phyloP scores from a whole-genome alignment of 1,284 basidiomycete species.

The Coniferiporia sulphurascens region DNA sequence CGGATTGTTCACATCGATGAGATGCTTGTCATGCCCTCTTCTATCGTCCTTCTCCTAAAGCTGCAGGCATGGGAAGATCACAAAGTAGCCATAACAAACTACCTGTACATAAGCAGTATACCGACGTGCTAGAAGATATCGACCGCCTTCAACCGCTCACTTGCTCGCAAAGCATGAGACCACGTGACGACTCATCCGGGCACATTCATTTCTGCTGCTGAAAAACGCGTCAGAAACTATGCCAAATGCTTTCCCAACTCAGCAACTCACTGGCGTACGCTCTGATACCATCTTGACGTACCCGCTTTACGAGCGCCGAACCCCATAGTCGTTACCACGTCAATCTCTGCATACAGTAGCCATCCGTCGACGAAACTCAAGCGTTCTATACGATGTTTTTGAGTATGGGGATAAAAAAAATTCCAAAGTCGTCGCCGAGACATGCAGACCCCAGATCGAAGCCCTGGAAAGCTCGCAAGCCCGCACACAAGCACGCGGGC shows the following conservation, averaged over 20 bases:
- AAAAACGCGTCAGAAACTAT: constrained; percentile 22
- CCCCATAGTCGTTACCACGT: no score
- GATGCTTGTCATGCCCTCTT: constrained; percentile 41
- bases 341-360: no score
- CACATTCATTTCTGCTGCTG: constrained; percentile 25
- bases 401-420: no score
- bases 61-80: constrained; percentile 49
- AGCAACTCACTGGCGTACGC: constrained; percentile 22
- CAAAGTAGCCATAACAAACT: constrained; percentile 26
- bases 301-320: not conserved
- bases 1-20: constrained; percentile 25
- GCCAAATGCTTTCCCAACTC: constrained; percentile 24
- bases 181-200: constrained; percentile 23
- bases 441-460: no score
- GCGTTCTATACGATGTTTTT: no score
- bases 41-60: constrained; percentile 43
- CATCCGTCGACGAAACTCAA: no score
- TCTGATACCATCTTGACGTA: constrained; percentile 23
- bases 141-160: constrained; percentile 26
- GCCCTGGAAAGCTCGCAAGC: no score
- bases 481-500: no score
- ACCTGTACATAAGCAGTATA: constrained; percentile 36
- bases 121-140: constrained; percentile 43
- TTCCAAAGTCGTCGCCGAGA: no score
- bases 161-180: constrained; percentile 23